Base-by-base conservation (phyloP, 192 early-diverging fungal species). In the Coemansia sp. region DNA sequence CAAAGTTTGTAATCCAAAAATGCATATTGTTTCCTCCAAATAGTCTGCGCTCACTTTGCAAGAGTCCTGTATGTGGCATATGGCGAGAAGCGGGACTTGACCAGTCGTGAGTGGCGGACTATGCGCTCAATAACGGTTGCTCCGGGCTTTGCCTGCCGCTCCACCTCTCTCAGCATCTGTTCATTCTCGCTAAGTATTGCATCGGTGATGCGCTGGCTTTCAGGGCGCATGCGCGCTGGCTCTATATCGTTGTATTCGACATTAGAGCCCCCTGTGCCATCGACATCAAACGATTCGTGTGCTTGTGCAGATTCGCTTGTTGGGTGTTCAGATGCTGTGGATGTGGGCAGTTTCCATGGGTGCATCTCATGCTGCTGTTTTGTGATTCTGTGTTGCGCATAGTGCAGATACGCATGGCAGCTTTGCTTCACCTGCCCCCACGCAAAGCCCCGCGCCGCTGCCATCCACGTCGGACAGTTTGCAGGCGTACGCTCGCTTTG, bases 381-480 rank as follows among this genome's bases (percentile, higher is more conserved):
- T 2, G 23, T 8, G 17, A 80, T 75, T 19, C 68, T 80, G 5
- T 59, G 61, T 59, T 69, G 59, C n/a, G 78, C 30, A 25, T 66
- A 57, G 22, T 58, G 66, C 23, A 80, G 33, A 31, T 80, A 80
- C 7, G 78, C 30, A 23, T 29, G 27, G 39, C 70, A 65, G 70
- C 78, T 80, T 57, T 70, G 78, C 54, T 36, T 68, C 20, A 80
- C 57, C 59, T 72, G 78, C 22, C 63, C 63, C 78, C 78, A 80
- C 7, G 70, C 72, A 33, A 80, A 64, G 19, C 69, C 51, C 1
- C 56, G 72, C 4, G 73, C 78, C 11, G 78, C 71, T 5, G 58
- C 55, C 31, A 66, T 50, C 78, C 78, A 80, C 24, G 63, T 59
- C 0, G 78, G 78, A 42, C 78, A 80, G 29, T 64, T 64, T 1